A percentile compares a stretch with the other conserved stretches of the same genome.
Conservation (phyloP, 345 rosid species). For the Syzygium aqueum region DNA sequence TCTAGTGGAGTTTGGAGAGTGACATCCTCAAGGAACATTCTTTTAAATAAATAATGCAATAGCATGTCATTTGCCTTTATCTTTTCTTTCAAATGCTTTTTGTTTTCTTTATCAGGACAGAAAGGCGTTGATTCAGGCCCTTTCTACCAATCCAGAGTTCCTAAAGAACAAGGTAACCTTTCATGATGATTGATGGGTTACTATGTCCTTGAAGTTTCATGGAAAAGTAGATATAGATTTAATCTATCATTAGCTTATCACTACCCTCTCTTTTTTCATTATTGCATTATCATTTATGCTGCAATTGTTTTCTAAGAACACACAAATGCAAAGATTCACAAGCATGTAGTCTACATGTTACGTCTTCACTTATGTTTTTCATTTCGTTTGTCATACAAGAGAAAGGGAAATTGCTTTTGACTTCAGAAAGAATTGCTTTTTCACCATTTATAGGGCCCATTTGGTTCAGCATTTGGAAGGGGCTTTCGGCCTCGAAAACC, state of each 20-base stretch:
- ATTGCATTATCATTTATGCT: neutral
- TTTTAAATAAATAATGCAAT: neutral
- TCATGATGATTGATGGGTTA: neutral
- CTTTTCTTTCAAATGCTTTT: neutral
- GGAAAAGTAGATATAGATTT: neutral
- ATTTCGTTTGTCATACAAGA: neutral
- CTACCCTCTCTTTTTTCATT: neutral
- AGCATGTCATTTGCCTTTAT: neutral
- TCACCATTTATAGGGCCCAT: neutral
- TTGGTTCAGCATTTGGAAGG: too few species aligned
- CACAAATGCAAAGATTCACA: neutral
- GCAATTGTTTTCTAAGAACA: neutral
- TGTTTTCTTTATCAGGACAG: slow-evolving; percentile 43
- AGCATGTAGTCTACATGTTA: neutral
- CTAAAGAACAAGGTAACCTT: slow-evolving; percentile 71
- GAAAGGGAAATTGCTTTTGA: neutral
- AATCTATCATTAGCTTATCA: neutral
- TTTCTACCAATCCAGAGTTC: slow-evolving; percentile 85
- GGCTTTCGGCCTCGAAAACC: too few species aligned
- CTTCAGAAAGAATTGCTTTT: neutral
- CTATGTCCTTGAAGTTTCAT: neutral
- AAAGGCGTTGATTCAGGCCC: slow-evolving; percentile 64
- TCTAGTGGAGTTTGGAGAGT: neutral
- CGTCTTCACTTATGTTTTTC: neutral
- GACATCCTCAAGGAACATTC: neutral